Conservation (phyloP, 352 stramenopile species). For the Phytophthora pisi region DNA sequence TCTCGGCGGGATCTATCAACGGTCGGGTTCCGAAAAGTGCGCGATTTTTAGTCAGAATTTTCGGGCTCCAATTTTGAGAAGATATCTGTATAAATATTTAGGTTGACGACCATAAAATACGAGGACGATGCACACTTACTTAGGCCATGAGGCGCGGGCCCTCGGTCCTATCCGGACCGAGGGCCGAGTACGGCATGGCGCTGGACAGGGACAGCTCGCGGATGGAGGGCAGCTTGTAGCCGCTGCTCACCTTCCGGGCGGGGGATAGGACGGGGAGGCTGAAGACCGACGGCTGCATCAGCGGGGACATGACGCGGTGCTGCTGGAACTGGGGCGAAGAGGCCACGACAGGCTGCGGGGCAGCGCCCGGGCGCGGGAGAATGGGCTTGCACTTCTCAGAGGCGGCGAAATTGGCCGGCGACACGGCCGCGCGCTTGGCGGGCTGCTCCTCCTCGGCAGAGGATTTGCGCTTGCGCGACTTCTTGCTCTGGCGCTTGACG, state of each 20-base stretch:
- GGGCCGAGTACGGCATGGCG: constrained; percentile 24
- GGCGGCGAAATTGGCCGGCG: constrained; percentile 25
- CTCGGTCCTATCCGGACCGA: too few relatives aligned
- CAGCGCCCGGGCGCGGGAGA: constrained; percentile 44
- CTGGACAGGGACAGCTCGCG: constrained; percentile 51
- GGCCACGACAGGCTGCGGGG: constrained; percentile 5
- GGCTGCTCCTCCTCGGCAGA: constrained; percentile 37
- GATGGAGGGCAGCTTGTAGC: constrained; percentile 65
- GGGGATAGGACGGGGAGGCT: constrained; percentile 49
- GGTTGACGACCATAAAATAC: constrained; percentile 31
- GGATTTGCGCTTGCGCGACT: constrained; percentile 73
- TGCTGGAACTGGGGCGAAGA: constrained; percentile 20
- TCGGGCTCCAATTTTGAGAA: not conserved
- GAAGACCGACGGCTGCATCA: constrained; percentile 35
- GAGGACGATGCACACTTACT: constrained; percentile 26
- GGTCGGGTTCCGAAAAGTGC: constrained; percentile 18
- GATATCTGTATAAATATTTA: constrained; percentile 34
- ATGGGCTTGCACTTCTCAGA: constrained; percentile 75
- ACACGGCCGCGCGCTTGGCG: constrained; percentile 43
- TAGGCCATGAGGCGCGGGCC: constrained; percentile 54
- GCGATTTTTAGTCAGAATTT: constrained; percentile 7
- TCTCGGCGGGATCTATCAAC: constrained; percentile 6
- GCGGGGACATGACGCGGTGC: constrained; percentile 18
- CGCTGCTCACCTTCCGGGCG: constrained; percentile 40
- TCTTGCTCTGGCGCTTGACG: constrained; percentile 89